Evolutionary conservation across 441 rosid genomes (phyloP), one percentile per base, ranked within the genome.

Genomic region (Flueggea neowawraea): DNA sequence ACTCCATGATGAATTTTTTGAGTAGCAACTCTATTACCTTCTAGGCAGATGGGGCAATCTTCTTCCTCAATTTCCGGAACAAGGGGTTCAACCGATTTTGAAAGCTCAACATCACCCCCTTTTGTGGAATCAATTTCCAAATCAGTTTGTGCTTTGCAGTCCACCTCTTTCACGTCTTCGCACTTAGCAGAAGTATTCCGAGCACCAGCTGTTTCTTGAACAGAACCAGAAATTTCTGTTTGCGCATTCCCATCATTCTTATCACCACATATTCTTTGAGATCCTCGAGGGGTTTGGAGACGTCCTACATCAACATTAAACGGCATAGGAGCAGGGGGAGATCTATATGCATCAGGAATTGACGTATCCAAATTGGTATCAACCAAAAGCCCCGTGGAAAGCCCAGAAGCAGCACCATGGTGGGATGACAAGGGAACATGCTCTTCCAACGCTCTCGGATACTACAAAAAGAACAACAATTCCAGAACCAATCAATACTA

Each of bases 11-110:
- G 4, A 22, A 22, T 22, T 22, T 12, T 36, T 22, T 11, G 49
- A 11, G n/a, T 55, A 67, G 51, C 31, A 63, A 52, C 9, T 43
- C 15, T 16, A 63, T 54, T 72, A 91, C 99, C 99, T 84, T 94
- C 99, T 62, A 94, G 82, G 77, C 99, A 94, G 59, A 77, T 94
- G 51, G 98, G 98, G 65, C 98, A 94, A 50, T 86, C 96, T 73
- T 84, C 95, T 72, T 88, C 96, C 70, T 84, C 95, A n/a, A 63
- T 56, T 49, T 73, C 68, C 33, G 77, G 61, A 54, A 73, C 73
- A 62, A 77, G 51, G 48, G 68, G 58, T 71, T 83, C 64, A 58
- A 66, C 73, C 14, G 79, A 51, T 72, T 89, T 91, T 13, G 84
- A 73, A 32, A 81, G 73, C 63, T 86, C 85, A 22, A 80, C 66